phyloP scores from a whole-genome alignment of 805 yeast species.

The Zygosaccharomyces lentus region DNA sequence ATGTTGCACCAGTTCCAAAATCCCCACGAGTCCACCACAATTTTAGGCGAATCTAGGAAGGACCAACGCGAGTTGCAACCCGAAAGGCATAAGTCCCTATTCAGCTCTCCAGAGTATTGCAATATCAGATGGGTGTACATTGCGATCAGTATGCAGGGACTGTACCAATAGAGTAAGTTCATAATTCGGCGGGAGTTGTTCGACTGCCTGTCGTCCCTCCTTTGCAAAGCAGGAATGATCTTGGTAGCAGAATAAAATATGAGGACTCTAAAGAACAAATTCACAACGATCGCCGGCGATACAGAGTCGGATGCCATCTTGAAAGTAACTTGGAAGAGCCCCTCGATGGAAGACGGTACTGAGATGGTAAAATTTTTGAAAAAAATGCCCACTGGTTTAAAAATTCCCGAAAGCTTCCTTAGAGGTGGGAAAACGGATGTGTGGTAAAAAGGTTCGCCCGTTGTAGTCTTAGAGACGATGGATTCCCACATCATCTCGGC shows the following conservation, averaged over 20 bases:
- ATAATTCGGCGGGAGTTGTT: constrained; percentile 37
- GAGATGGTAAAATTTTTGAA: constrained; percentile 29
- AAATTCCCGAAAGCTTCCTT: constrained; percentile 15
- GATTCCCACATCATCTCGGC: constrained; percentile 28
- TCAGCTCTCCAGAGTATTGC: constrained; percentile 77
- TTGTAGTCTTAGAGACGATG: constrained; percentile 22
- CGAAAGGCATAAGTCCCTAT: constrained; percentile 58
- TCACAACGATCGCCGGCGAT: constrained; percentile 75
- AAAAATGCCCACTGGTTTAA: constrained; percentile 30
- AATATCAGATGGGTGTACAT: constrained; percentile 92
- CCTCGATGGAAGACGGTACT: constrained; percentile 32
- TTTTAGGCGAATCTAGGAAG: constrained; percentile 17
- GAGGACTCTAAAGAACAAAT: constrained; percentile 77
- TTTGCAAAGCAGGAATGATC: constrained; percentile 74
- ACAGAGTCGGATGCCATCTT: constrained; percentile 54
- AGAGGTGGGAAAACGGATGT: constrained; percentile 21
- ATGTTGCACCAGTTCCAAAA: constrained; percentile 98
- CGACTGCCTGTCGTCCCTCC: constrained; percentile 25
- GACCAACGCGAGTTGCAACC: constrained; percentile 42
- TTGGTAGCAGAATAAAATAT: constrained; percentile 91
- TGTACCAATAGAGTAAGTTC: constrained; percentile 72
- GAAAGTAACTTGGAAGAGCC: constrained; percentile 33
- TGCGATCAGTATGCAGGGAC: constrained; percentile 91
- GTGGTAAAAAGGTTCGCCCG: constrained; percentile 16
- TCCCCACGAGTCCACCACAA: constrained; percentile 70